Evolutionary conservation across 345 rosid genomes (phyloP).

Genomic region (Eucalyptus viminalis): DNA sequence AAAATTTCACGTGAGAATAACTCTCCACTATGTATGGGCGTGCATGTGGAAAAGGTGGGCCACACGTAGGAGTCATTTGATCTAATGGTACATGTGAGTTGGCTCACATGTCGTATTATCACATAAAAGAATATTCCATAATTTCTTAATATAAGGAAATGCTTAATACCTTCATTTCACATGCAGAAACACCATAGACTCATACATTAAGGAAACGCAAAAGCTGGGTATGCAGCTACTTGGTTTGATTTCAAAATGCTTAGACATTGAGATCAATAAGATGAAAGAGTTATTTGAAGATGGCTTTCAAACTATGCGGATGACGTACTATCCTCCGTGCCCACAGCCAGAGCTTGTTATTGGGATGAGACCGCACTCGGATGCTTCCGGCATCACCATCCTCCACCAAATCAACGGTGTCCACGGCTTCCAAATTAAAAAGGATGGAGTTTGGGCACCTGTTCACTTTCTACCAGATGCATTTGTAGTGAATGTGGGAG

Average conservation of each 20-base stretch:
- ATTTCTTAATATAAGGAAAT: background rate
- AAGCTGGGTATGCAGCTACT: conserved; percentile 5
- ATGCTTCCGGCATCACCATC: background rate
- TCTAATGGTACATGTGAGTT: background rate
- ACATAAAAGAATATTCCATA: background rate
- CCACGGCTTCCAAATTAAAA: conserved; percentile 9
- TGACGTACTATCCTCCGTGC: conserved; percentile 8
- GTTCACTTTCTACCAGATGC: background rate
- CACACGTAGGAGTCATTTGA: background rate
- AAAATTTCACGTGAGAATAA: background rate
- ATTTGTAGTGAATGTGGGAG: conserved; percentile 6
- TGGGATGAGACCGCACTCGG: conserved; percentile 12
- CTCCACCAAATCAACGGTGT: conserved; percentile 2
- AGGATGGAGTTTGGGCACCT: conserved; percentile 4
- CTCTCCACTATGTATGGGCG: background rate
- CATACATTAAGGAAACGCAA: conserved; percentile 10
- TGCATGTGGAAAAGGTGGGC: background rate
- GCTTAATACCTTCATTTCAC: background rate
- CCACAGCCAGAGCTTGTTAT: conserved; percentile 6
- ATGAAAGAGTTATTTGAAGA: conserved; percentile 18
- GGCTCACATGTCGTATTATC: background rate
- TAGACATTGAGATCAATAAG: background rate
- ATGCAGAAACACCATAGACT: conserved; percentile 13
- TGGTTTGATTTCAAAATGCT: background rate
- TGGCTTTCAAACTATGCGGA: conserved; percentile 14